Base-by-base conservation (phyloP, 2,329 filamentous ascomycete genomes). In the Simplicillium aogashimaense region DNA sequence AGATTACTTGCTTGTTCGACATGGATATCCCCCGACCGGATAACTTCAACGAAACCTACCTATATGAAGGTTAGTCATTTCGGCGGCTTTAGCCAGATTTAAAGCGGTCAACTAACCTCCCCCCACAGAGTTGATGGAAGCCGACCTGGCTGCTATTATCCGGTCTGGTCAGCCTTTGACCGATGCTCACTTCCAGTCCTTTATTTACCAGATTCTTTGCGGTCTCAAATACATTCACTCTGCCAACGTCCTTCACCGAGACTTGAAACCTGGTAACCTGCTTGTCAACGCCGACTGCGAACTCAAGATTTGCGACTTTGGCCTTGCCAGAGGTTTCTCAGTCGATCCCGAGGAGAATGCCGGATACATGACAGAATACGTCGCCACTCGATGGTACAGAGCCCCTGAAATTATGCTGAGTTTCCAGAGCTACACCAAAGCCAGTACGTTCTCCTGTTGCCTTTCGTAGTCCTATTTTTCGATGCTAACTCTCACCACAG, bases 351-450 rank as follows among this genome's bases (percentile, higher is more conserved):
- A 98, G 63, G 90, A 98, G 67, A 97, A 97, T 60, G 92, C 92
- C 14, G 92, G 92, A 16, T 98, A 97, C 66, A 97, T 98, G 92
- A 98, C 92, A 10, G 92, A 98, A 66, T 98, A 98, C 57, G 92
- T 98, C 41, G 92, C 92, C 38, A 98, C 92, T 39, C 78, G 92
- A 69, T 98, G 92, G 92, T 98, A 79, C 56, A 72, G 75, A 66
- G 92, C 92, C 3, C 92, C 92, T 5, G 92, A 98, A 65, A 98
- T 98, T 53, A 98, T 98, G 92, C 70, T 98, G 63, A 95, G 88
- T 70, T 98, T 98, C 78, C 90, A 97, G 66, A 95, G 88, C 70
- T 98, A 98, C 66, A 98, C 92, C 55, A 98, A 98, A 87, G 92
- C 92, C 52, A 98, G 92, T 97, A 79, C 42, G 89, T 90, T 8